Conservation (phyloP, 768 basidiomycete genomes). For the Suillus spraguei region DNA sequence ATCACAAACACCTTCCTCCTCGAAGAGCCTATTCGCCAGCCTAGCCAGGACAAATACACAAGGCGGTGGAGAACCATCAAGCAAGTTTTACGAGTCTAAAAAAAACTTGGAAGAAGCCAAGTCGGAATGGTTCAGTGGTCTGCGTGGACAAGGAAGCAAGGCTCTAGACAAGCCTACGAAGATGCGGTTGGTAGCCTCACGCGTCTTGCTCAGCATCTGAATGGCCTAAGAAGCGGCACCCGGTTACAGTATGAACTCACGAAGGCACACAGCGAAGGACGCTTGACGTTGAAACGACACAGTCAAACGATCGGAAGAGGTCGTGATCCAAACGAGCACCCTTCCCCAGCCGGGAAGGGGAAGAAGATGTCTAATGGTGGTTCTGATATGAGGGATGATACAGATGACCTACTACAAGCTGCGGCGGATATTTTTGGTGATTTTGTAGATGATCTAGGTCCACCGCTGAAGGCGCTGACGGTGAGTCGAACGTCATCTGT, state of each 20-base stretch:
- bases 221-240: constrained; percentile 84
- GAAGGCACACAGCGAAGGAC: constrained; percentile 55
- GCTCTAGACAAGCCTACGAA: constrained; percentile 67
- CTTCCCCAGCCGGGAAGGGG: constrained; percentile 19
- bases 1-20: constrained; percentile 86
- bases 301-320: constrained; percentile 22
- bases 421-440: constrained; percentile 79
- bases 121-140: constrained; percentile 67
- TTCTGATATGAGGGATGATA: constrained; percentile 44
- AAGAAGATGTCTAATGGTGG: constrained; percentile 30
- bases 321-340: constrained; percentile 10
- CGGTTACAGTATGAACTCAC: constrained; percentile 83
- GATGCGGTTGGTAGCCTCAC: constrained; percentile 88
- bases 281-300: constrained; percentile 35
- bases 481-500: constrained; percentile 43
- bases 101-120: constrained; percentile 85
- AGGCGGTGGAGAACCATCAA: constrained; percentile 85
- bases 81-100: constrained; percentile 89
- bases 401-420: constrained; percentile 44
- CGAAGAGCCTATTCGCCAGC: constrained; percentile 61
- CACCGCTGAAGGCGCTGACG: constrained; percentile 73
- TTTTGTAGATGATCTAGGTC: constrained; percentile 76
- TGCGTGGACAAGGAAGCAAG: constrained; percentile 26
- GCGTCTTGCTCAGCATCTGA: constrained; percentile 91
- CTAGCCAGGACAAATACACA: constrained; percentile 65